A percentile compares a stretch with the other conserved stretches of the same genome.
Evolutionary conservation across 768 basidiomycete genomes (phyloP).

Genomic region (Royoungia palumana): DNA sequence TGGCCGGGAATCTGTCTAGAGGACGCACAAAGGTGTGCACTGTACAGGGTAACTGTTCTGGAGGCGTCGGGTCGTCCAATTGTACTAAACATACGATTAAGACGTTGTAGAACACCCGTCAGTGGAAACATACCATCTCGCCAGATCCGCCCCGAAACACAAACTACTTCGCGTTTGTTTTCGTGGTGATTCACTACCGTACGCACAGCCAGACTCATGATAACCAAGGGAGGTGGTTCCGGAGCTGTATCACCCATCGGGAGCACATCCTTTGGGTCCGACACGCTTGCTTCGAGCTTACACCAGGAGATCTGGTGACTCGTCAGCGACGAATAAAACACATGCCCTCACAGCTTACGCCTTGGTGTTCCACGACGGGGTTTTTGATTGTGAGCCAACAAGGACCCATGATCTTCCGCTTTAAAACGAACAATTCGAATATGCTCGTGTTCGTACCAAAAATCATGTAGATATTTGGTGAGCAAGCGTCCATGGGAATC

Average conservation of each 20-base stretch:
- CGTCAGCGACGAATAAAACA: not conserved
- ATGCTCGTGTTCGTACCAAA: slow-evolving; percentile 91
- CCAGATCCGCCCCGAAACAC: slow-evolving; percentile 82
- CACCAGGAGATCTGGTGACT: slow-evolving; percentile 89
- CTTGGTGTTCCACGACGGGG: slow-evolving; percentile 70
- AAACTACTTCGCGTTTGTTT: slow-evolving; percentile 93
- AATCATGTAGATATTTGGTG: slow-evolving; percentile 81
- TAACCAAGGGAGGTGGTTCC: slow-evolving; percentile 83
- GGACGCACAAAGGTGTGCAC: slow-evolving; percentile 90
- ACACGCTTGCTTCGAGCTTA: slow-evolving; percentile 81
- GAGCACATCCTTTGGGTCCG: slow-evolving; percentile 84
- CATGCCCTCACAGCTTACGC: slow-evolving; percentile 46
- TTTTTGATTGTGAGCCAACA: slow-evolving; percentile 92
- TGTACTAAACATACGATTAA: slow-evolving; percentile 48
- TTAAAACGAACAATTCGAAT: slow-evolving; percentile 90
- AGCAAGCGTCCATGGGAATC: slow-evolving; percentile 68
- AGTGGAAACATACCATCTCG: slow-evolving; percentile 48
- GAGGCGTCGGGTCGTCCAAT: slow-evolving; percentile 89
- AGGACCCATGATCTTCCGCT: slow-evolving; percentile 98
- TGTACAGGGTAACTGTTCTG: slow-evolving; percentile 77
- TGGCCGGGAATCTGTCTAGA: slow-evolving; percentile 78
- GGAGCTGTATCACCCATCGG: slow-evolving; percentile 74
- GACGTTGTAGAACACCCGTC: not conserved
- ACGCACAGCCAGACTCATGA: slow-evolving; percentile 84
- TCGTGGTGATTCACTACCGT: slow-evolving; percentile 92